phyloP scores from a whole-genome alignment of 495 filamentous ascomycete species.

The Annulohypoxylon moriforme region DNA sequence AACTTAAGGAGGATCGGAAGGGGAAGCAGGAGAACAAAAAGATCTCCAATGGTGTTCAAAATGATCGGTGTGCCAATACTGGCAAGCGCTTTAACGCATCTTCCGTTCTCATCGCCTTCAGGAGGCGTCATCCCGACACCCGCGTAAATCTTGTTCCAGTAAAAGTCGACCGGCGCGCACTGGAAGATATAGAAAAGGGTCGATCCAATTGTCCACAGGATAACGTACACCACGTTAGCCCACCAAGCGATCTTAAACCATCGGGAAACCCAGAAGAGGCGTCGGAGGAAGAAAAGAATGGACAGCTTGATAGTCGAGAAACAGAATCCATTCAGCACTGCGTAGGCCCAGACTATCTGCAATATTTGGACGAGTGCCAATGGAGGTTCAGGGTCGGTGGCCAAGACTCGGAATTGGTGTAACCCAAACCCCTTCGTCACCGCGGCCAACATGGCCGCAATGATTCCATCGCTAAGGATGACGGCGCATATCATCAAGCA shows the following conservation, averaged over 20 bases:
- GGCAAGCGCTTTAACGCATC: not conserved
- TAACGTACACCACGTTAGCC: not conserved
- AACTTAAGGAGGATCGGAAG: not conserved
- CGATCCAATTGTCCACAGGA: slow-evolving; percentile 5
- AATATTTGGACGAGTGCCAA: slow-evolving; percentile 7
- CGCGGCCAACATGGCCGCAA: slow-evolving; percentile 4
- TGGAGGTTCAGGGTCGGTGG: not conserved
- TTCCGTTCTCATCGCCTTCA: not conserved
- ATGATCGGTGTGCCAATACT: slow-evolving; percentile 8
- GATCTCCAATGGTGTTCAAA: slow-evolving; percentile 1
- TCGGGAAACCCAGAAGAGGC: slow-evolving; percentile 1
- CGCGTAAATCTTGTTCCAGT: slow-evolving; percentile 8
- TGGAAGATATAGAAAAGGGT: slow-evolving; percentile 13
- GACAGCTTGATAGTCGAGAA: slow-evolving; percentile 10
- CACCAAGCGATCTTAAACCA: slow-evolving; percentile 12
- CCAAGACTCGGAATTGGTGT: slow-evolving; percentile 7
- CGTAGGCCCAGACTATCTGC: slow-evolving; percentile 9
- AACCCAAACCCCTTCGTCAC: slow-evolving; percentile 6
- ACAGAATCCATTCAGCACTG: slow-evolving; percentile 6
- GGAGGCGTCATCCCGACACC: not conserved
- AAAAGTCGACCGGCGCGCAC: slow-evolving; percentile 8
- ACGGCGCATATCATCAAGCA: slow-evolving; percentile 12
- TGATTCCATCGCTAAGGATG: slow-evolving; percentile 9
- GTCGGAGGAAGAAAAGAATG: slow-evolving; percentile 4
- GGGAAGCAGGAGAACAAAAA: slow-evolving; percentile 6